phyloP scores from a whole-genome alignment of 345 rosid genomes.

The Toxicodendron radicans region DNA sequence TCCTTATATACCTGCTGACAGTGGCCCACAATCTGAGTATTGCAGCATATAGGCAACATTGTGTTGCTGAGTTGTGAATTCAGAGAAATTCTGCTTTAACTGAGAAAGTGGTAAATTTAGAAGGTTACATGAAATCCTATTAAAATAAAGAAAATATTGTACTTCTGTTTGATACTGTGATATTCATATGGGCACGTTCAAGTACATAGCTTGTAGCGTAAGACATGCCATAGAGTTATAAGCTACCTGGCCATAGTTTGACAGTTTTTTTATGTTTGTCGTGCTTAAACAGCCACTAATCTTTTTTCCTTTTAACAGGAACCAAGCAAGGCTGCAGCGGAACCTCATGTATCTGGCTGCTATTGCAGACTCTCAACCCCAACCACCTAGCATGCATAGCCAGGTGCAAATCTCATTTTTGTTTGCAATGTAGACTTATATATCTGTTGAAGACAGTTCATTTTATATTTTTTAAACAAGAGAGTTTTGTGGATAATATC shows the following conservation, averaged over 20 bases:
- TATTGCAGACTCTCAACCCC: slow-evolving; percentile 99
- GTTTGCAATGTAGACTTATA: not conserved
- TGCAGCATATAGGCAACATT: no score
- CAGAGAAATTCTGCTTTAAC: no score
- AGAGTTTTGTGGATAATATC: no score
- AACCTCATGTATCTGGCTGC: slow-evolving; percentile 99
- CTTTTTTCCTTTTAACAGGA: slow-evolving; percentile 45
- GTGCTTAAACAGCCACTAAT: not conserved
- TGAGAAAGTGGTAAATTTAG: no score
- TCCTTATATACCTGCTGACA: no score
- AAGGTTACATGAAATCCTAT: not conserved
- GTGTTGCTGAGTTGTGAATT: no score
- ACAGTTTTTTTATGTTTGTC: slow-evolving; percentile 2
- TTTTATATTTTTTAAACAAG: not conserved
- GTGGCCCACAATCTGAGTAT: no score
- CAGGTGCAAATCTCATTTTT: slow-evolving; percentile 50
- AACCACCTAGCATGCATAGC: slow-evolving; percentile 71
- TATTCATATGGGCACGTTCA: not conserved
- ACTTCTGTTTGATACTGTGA: not conserved
- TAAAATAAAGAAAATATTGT: not conserved
- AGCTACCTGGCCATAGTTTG: not conserved
- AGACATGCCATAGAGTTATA: not conserved
- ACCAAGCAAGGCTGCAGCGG: slow-evolving; percentile 94
- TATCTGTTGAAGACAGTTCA: not conserved
- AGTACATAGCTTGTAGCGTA: not conserved